A percentile compares a stretch with the other conserved stretches of the same genome.
Evolutionary conservation across 768 basidiomycete species (phyloP).

Genomic region (Boletus speciosus): DNA sequence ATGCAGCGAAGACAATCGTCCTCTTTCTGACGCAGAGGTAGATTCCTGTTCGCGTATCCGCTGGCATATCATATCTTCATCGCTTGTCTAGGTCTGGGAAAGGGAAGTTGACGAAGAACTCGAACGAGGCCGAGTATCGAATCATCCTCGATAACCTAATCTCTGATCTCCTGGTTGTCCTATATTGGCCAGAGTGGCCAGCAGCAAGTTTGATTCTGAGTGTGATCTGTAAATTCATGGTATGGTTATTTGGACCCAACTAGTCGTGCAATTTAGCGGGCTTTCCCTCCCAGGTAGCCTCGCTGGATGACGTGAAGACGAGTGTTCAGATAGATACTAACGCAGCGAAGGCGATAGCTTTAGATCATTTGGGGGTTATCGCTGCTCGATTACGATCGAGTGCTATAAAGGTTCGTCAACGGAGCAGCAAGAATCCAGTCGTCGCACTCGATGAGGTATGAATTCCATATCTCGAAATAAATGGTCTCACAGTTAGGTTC

Average conservation of each 20-base stretch:
- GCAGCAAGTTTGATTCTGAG: slow-evolving; percentile 79
- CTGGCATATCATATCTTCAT: slow-evolving; percentile 1
- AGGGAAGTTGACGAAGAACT: slow-evolving; percentile 82
- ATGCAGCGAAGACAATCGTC: slow-evolving; percentile 81
- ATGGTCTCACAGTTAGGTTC: not conserved
- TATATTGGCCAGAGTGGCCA: slow-evolving; percentile 98
- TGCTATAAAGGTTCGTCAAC: slow-evolving; percentile 36
- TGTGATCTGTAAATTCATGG: slow-evolving; percentile 85
- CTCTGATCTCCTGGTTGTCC: slow-evolving; percentile 78
- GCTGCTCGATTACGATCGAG: slow-evolving; percentile 75
- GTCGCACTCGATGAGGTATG: slow-evolving; percentile 71
- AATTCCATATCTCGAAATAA: not conserved
- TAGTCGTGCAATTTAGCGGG: not conserved
- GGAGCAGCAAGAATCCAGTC: slow-evolving; percentile 37
- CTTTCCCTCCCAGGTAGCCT: slow-evolving; percentile 54
- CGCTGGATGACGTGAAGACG: slow-evolving; percentile 78
- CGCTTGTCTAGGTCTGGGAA: slow-evolving; percentile 63
- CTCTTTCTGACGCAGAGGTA: slow-evolving; percentile 70
- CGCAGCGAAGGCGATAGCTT: slow-evolving; percentile 81
- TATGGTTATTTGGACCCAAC: slow-evolving; percentile 29
- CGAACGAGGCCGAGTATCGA: slow-evolving; percentile 92
- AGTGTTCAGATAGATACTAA: slow-evolving; percentile 65
- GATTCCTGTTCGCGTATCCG: not conserved
- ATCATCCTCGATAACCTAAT: slow-evolving; percentile 90
- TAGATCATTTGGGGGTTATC: slow-evolving; percentile 94